Evolutionary conservation across 495 filamentous ascomycete genomes (phyloP).

Genomic region (Tuber brumale): DNA sequence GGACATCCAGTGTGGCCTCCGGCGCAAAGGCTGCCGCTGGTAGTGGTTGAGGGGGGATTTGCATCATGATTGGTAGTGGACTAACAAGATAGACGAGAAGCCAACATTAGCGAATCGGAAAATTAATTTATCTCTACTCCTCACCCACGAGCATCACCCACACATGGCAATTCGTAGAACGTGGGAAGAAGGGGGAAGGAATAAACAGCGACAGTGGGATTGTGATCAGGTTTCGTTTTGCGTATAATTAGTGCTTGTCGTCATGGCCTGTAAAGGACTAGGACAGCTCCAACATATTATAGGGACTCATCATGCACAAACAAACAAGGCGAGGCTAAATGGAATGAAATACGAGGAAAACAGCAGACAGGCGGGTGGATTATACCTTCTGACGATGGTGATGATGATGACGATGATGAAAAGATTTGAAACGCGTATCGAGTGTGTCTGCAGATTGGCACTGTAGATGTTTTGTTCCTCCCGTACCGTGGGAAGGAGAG

Average conservation of each 20-base stretch:
- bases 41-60: constrained; percentile 25
- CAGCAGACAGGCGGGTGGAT: neutral
- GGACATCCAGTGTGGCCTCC: constrained; percentile 6
- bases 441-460: neutral
- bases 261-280: constrained; percentile 53
- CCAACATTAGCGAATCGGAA: constrained; percentile 1
- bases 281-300: constrained; percentile 96
- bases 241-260: constrained; percentile 48
- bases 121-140: constrained; percentile 3
- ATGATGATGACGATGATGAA: constrained; percentile 10
- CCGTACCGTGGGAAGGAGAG: neutral
- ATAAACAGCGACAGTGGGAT: constrained; percentile 42
- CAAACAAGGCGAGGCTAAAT: neutral
- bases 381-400: constrained; percentile 12
- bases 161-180: constrained; percentile 14
- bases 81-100: constrained; percentile 7
- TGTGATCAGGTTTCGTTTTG: constrained; percentile 49
- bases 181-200: constrained; percentile 16
- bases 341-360: neutral
- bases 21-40: constrained; percentile 1
- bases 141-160: constrained; percentile 24
- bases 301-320: constrained; percentile 53
- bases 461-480: constrained; percentile 1
- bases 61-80: constrained; percentile 17
- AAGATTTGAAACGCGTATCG: constrained; percentile 6